Percentiles rank a stretch among this genome's conserved stretches.
These are phyloP conservation scores for Mycena crocata DNA, from an alignment of 768 basidiomycete genomes.

Conservation along the genomic window DNA sequence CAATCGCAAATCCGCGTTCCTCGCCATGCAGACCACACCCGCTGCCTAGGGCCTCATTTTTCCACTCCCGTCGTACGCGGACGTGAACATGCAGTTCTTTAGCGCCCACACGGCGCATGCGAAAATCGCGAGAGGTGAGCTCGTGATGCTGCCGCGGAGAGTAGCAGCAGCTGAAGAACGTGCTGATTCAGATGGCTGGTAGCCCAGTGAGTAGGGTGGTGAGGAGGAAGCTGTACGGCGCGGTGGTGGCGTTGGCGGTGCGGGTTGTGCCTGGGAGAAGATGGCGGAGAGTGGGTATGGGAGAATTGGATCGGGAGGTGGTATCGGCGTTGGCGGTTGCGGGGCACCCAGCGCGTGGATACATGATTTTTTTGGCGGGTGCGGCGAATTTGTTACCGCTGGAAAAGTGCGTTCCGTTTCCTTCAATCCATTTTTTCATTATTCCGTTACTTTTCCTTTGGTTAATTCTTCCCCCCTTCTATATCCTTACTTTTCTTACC, in stretches of 20 bases:
- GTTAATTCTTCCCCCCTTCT: no score
- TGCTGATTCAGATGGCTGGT: constrained; percentile 68
- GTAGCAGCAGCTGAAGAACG: constrained; percentile 11
- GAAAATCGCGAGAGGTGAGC: constrained; percentile 84
- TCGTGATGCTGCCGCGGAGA: neutral
- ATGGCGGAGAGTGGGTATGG: constrained; percentile 61
- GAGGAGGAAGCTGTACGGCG: constrained; percentile 26
- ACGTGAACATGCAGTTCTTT: constrained; percentile 92
- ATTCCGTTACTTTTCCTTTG: no score
- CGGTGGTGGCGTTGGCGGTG: constrained; percentile 24
- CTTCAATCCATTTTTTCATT: neutral
- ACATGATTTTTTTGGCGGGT: constrained; percentile 83
- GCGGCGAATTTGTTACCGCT: constrained; percentile 79
- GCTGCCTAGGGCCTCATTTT: constrained; percentile 90
- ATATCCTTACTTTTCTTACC: no score
- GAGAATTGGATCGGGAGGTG: constrained; percentile 81
- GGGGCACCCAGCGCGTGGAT: constrained; percentile 67
- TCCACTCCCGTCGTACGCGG: constrained; percentile 75
- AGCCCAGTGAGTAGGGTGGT: constrained; percentile 53
- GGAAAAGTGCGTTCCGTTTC: constrained; percentile 52
- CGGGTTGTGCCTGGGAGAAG: constrained; percentile 4
- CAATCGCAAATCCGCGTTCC: constrained; percentile 55
- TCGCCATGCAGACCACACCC: constrained; percentile 42
- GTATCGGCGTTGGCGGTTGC: constrained; percentile 70
- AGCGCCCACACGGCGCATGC: constrained; percentile 94